phyloP scores from a whole-genome alignment of 2,329 filamentous ascomycete genomes.

The Diaporthe sp. region DNA sequence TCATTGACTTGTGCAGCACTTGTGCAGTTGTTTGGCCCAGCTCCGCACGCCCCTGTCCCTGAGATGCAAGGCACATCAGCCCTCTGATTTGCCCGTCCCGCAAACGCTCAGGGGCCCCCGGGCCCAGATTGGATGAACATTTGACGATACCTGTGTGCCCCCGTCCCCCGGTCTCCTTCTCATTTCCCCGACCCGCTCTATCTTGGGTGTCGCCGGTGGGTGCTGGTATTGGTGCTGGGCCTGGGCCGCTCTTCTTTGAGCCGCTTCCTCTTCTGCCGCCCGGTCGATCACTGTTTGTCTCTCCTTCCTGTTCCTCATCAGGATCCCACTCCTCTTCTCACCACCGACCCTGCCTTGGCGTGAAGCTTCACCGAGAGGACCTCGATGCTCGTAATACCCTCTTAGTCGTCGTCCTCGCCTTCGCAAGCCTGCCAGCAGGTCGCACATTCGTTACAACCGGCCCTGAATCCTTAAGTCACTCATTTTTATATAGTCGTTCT shows the following conservation, averaged over 20 bases:
- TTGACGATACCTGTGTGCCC: slow-evolving; percentile 36
- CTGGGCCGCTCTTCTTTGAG: slow-evolving; percentile 38
- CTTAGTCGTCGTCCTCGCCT: slow-evolving; percentile 39
- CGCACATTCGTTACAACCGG: slow-evolving; percentile 65
- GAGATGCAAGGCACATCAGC: slow-evolving; percentile 38
- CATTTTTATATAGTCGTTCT: slow-evolving; percentile 47
- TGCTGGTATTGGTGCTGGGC: slow-evolving; percentile 20
- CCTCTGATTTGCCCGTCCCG: slow-evolving; percentile 38
- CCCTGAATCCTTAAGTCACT: slow-evolving; percentile 47
- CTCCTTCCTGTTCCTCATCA: slow-evolving; percentile 39
- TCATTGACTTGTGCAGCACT: slow-evolving; percentile 34
- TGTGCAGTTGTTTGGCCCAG: slow-evolving; percentile 37
- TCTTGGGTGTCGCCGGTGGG: slow-evolving; percentile 35
- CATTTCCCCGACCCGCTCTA: slow-evolving; percentile 39
- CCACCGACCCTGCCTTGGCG: slow-evolving; percentile 39
- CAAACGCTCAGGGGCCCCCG: slow-evolving; percentile 39
- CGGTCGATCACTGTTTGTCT: slow-evolving; percentile 39
- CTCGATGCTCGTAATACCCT: slow-evolving; percentile 35
- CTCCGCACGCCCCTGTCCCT: slow-evolving; percentile 37
- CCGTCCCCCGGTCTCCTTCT: slow-evolving; percentile 40
- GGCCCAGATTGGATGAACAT: slow-evolving; percentile 36
- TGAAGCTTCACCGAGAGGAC: slow-evolving; percentile 41
- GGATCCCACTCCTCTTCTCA: slow-evolving; percentile 39
- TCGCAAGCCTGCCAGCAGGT: slow-evolving; percentile 67
- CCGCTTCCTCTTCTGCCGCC: slow-evolving; percentile 36